Conservation (phyloP, 257 asterid species). For the Mentha longifolia region DNA sequence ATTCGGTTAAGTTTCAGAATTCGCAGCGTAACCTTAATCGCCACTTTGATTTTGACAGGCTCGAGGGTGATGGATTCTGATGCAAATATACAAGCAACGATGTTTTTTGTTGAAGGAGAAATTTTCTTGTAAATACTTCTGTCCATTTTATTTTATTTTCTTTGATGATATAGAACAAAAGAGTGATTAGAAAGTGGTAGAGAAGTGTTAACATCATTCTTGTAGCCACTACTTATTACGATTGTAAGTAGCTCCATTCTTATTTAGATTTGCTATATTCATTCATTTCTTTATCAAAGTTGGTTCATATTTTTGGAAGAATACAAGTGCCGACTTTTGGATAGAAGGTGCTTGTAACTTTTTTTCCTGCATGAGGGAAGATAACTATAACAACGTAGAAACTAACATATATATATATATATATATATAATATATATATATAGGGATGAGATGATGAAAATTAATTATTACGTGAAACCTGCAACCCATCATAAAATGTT, state of each 20-base stretch:
- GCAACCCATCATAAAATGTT: too few relatives aligned
- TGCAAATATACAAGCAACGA: conserved; percentile 2
- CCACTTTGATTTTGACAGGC: conserved; percentile 23
- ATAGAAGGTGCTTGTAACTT: too few relatives aligned
- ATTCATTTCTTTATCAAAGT: neutral
- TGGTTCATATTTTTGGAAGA: too few relatives aligned
- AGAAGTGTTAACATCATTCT: conserved; percentile 8
- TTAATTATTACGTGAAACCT: too few relatives aligned
- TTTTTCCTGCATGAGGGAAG: too few relatives aligned
- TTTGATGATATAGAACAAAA: neutral
- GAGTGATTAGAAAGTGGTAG: conserved; percentile 9
- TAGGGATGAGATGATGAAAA: too few relatives aligned
- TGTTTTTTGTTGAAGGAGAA: neutral
- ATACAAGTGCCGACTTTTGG: too few relatives aligned
- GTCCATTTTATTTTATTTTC: neutral
- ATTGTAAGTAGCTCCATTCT: conserved; percentile 14
- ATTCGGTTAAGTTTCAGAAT: neutral
- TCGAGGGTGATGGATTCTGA: conserved; percentile 9
- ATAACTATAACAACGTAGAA: too few relatives aligned
- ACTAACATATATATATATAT: too few relatives aligned
- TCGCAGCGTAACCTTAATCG: neutral
- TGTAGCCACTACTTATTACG: neutral
- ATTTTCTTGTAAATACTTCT: conserved; percentile 14
- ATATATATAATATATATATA: too few relatives aligned
- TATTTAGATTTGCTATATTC: neutral